Base-by-base conservation (phyloP, 164 flowering plant species). In the Vitis rotundifolia region DNA sequence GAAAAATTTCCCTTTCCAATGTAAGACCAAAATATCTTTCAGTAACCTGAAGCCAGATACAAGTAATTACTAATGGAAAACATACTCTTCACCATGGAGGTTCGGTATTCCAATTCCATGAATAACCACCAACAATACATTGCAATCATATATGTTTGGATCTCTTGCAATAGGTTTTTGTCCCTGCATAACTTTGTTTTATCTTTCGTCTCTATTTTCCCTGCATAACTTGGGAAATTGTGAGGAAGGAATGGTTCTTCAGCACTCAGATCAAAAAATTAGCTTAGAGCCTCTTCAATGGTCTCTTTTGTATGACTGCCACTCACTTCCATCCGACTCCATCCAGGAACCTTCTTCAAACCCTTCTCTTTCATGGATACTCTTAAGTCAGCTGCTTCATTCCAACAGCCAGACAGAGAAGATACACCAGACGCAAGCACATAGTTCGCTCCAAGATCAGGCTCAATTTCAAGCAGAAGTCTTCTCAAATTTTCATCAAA, bases 391-490 rank as follows among this genome's bases (percentile, higher is more conserved):
- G 79, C 80, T 29, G 77, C 79, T 60, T 64, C 78, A 57, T 66
- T 67, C 86, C 84, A 80, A 62, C 31, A 55, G 63, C 78, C 74
- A 49, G 81, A 72, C 11, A 75, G 16, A 70, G 87, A 80, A 47
- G 70, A 81, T 14, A 79, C 71, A 75, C 64, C 76, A 16, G 89
- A 77, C 63, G 79, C 81, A 68, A 87, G 86, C 2, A 87, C 88
- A 71, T 88, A 86, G 75, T 86, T 86, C 9, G 86, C 81, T 59
- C 87, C 92, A 57, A 80, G 73, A 2, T 74, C 71, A n/a, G 90
- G 89, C 66, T 86, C 89, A 18, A 75, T 56, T 75, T 79, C 71
- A 18, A 86, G 67, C 16, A 86, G 70, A 68, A 78, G 73, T 52
- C 79, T 69, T 70, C 61, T 66, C 64, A 85, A 37, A 15, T 67